phyloP scores from a whole-genome alignment of 345 rosid species.

The Psidium friedrichsthalianum region DNA sequence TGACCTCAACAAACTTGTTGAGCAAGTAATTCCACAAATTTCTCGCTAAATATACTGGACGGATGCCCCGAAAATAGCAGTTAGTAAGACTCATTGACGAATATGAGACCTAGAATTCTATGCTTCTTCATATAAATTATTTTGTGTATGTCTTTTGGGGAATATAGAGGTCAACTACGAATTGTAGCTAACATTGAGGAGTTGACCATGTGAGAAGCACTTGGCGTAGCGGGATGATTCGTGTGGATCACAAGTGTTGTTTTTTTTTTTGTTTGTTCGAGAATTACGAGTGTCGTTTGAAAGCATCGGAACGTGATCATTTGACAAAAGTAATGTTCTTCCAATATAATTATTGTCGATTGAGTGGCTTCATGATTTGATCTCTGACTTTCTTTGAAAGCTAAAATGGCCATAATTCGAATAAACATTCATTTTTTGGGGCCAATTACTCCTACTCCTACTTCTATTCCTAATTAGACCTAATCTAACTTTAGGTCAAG shows the following conservation, averaged over 20 bases:
- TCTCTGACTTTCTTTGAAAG: background rate
- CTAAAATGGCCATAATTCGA: background rate
- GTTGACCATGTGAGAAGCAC: background rate
- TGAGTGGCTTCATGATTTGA: background rate
- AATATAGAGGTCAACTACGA: background rate
- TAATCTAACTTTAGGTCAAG: too few relatives aligned
- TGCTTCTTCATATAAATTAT: too few relatives aligned
- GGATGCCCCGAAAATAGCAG: background rate
- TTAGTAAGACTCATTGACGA: background rate
- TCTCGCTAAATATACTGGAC: background rate
- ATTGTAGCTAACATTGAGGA: background rate
- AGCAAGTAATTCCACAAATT: background rate
- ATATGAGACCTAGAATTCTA: too few relatives aligned
- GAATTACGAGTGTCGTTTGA: background rate
- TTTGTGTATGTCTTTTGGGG: background rate
- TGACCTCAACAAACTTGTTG: background rate
- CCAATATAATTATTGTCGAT: background rate
- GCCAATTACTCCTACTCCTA: too few relatives aligned
- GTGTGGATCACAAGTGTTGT: background rate
- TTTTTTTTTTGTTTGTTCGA: too few relatives aligned
- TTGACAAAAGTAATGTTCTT: background rate
- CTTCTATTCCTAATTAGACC: too few relatives aligned
- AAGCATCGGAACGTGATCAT: background rate
- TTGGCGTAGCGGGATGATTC: background rate
- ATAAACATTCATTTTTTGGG: background rate